Evolutionary conservation across 2,329 filamentous ascomycete species (phyloP).

Genomic region (Diplodia mutila): DNA sequence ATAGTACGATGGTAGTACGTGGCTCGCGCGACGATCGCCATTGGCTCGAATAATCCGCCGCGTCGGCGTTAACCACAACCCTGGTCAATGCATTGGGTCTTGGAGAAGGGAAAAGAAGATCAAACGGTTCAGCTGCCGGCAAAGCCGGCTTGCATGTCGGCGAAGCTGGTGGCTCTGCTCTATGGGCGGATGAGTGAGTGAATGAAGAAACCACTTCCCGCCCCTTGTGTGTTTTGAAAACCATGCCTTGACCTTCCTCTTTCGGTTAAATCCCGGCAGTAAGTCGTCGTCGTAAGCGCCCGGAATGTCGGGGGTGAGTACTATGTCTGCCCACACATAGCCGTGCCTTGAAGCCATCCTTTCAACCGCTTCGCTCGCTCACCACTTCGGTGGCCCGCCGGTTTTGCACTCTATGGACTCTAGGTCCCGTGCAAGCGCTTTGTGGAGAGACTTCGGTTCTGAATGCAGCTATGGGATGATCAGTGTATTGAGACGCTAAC

Average conservation of each 20-base stretch:
- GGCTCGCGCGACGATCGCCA: not conserved
- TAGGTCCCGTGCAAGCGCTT: no score
- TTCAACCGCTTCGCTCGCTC: not conserved
- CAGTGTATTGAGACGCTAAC: not conserved
- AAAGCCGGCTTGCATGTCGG: not conserved
- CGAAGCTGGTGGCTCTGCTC: not conserved
- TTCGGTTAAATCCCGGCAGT: constrained; percentile 9
- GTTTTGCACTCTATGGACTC: no score
- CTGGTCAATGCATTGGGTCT: not conserved
- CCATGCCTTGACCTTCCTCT: constrained; percentile 11
- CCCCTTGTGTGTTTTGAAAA: not conserved
- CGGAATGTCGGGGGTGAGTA: not conserved
- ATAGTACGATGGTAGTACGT: not conserved
- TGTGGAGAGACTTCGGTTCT: not conserved
- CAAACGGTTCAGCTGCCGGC: not conserved
- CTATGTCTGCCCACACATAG: not conserved
- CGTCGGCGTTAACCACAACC: not conserved
- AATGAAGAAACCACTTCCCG: not conserved
- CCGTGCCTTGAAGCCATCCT: not conserved
- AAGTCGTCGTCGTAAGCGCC: constrained; percentile 6
- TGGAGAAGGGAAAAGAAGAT: not conserved
- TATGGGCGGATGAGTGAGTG: not conserved
- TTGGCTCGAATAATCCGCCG: not conserved
- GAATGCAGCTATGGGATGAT: not conserved
- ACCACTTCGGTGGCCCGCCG: no score